phyloP scores from a whole-genome alignment of 768 basidiomycete species.

The Termitomyces sp. region DNA sequence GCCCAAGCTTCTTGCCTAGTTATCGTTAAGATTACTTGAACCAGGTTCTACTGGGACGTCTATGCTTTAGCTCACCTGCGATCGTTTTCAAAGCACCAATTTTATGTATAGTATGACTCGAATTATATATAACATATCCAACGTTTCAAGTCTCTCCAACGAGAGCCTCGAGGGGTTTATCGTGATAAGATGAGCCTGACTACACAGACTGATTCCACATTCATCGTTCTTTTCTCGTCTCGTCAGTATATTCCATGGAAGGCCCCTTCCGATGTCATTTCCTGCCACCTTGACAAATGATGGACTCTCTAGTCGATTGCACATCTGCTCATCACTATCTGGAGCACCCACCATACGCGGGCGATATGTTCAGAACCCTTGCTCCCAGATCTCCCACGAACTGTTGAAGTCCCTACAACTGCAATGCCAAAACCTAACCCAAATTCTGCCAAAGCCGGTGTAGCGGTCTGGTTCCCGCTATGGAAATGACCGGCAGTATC shows the following conservation, averaged over 20 bases:
- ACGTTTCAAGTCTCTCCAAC: no score
- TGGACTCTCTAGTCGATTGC: slow-evolving; percentile 46
- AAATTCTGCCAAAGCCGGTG: slow-evolving; percentile 48
- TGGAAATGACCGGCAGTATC: no score
- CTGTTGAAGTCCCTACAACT: slow-evolving; percentile 42
- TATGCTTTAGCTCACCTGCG: not conserved
- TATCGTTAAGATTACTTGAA: not conserved
- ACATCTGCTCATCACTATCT: slow-evolving; percentile 30
- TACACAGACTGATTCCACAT: not conserved
- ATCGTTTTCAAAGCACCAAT: not conserved
- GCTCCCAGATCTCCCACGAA: slow-evolving; percentile 64
- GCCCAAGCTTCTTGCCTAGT: not conserved
- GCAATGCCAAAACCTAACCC: slow-evolving; percentile 39
- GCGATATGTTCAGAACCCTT: slow-evolving; percentile 75
- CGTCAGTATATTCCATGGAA: slow-evolving; percentile 7
- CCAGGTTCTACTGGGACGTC: not conserved
- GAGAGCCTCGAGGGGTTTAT: not conserved
- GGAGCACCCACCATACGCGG: slow-evolving; percentile 24
- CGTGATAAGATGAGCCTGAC: not conserved
- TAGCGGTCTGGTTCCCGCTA: no score
- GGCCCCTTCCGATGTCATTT: slow-evolving; percentile 52
- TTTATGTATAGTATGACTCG: not conserved
- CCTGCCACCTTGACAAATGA: slow-evolving; percentile 63
- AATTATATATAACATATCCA: not conserved
- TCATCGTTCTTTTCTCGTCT: not conserved